These are phyloP conservation scores for Cutaneotrichosporon sp. DNA, from an alignment of 1,284 basidiomycete species.

Conservation along the genomic window DNA sequence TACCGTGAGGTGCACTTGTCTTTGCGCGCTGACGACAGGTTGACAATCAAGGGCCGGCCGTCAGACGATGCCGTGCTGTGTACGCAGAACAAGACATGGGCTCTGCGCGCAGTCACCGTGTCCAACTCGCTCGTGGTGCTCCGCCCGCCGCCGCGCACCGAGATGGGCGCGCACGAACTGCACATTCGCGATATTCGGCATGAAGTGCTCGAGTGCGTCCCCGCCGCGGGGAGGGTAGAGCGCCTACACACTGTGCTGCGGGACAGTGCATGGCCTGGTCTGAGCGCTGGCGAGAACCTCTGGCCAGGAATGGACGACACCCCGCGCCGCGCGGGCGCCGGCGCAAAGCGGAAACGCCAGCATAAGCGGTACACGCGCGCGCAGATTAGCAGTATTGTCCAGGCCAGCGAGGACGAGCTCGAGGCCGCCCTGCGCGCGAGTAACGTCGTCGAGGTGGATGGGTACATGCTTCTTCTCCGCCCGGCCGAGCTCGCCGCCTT, in stretches of 20 bases:
- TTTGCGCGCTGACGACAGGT: conserved; percentile 46
- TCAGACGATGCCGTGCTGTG: conserved; percentile 84
- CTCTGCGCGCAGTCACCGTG: conserved; percentile 69
- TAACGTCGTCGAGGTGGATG: conserved; percentile 66
- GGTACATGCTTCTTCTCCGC: conserved; percentile 52
- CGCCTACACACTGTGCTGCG: conserved; percentile 59
- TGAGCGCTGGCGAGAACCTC: conserved; percentile 40
- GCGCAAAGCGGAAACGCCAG: conserved; percentile 20
- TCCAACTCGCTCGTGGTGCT: conserved; percentile 79
- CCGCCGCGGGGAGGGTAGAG: conserved; percentile 65
- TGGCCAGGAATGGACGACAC: neutral
- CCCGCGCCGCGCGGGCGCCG: conserved; percentile 1
- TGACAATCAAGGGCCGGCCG: conserved; percentile 71
- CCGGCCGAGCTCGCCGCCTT: conserved; percentile 61
- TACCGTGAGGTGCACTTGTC: conserved; percentile 30
- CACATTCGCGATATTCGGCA: conserved; percentile 52
- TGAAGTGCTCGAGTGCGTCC: conserved; percentile 70
- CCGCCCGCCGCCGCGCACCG: conserved; percentile 47
- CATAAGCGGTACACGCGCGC: conserved; percentile 54
- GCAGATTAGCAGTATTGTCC: conserved; percentile 60
- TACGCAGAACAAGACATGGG: conserved; percentile 69
- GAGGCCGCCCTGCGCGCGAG: conserved; percentile 58
- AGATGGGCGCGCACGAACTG: conserved; percentile 17
- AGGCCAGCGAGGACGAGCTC: conserved; percentile 71
- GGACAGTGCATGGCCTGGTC: conserved; percentile 59